Conservation (phyloP, 169 alveolate genomes). For the Cryptosporidium ubiquitum region DNA sequence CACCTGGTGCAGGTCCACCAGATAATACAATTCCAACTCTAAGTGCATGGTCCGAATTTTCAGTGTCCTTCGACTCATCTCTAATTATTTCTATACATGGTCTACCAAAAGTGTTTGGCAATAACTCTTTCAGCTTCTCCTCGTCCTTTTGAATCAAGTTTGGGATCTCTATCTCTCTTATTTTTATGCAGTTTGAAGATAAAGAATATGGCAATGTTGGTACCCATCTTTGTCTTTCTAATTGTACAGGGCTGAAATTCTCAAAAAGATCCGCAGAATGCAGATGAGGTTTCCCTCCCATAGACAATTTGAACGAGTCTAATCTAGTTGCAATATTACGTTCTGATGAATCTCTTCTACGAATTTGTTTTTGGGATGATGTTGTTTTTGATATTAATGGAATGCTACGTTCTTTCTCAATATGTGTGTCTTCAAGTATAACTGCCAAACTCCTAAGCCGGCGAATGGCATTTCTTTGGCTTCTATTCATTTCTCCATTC, state of each 20-base stretch:
- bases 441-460: slow-evolving; percentile 73
- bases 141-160: slow-evolving; percentile 78
- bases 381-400: not conserved
- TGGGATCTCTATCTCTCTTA: slow-evolving; percentile 77
- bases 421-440: slow-evolving; percentile 70
- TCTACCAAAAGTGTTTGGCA: slow-evolving; percentile 74
- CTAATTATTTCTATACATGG: slow-evolving; percentile 75
- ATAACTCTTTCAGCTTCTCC: slow-evolving; percentile 73
- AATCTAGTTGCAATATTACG: slow-evolving; percentile 51
- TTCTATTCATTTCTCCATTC: slow-evolving; percentile 44
- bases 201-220: slow-evolving; percentile 79
- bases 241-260: slow-evolving; percentile 80
- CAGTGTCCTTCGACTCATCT: slow-evolving; percentile 74
- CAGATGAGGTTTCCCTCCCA: slow-evolving; percentile 78
- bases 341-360: slow-evolving; percentile 41
- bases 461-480: slow-evolving; percentile 51
- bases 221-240: slow-evolving; percentile 77
- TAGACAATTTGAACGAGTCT: slow-evolving; percentile 55
- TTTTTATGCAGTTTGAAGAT: slow-evolving; percentile 73
- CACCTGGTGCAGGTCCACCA: slow-evolving; percentile 99
- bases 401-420: slow-evolving; percentile 38
- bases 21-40: slow-evolving; percentile 95
- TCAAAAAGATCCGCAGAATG: slow-evolving; percentile 81
- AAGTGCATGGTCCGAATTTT: slow-evolving; percentile 76
- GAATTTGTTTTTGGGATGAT: slow-evolving; percentile 11